Percentiles rank a stretch among this genome's conserved stretches.
Conservation (phyloP, 257 asterid genomes). For the Galeopsis tetrahit region DNA sequence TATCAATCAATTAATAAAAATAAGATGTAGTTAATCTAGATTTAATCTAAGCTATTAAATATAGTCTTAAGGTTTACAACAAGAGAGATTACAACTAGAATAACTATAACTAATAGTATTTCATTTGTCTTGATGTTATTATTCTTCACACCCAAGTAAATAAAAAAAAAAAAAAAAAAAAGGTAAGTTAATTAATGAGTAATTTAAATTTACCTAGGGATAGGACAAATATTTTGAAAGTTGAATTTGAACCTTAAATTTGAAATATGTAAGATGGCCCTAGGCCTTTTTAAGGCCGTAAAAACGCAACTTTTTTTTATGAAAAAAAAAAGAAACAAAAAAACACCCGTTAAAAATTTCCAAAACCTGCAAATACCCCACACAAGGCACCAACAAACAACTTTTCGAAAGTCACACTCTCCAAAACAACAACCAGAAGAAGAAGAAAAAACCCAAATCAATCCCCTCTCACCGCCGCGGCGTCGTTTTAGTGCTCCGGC, state of each 20-base stretch:
- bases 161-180: too few relatives aligned
- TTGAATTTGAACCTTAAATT: background rate
- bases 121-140: too few relatives aligned
- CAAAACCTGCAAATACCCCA: constrained; percentile 29
- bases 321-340: background rate
- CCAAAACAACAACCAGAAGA: constrained; percentile 14
- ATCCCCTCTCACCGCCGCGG: constrained; percentile 28
- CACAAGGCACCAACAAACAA: constrained; percentile 39
- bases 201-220: too few relatives aligned
- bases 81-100: too few relatives aligned
- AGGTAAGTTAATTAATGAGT: too few relatives aligned
- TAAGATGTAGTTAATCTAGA: too few relatives aligned
- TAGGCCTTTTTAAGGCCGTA: background rate
- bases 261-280: constrained; percentile 6
- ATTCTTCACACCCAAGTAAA: too few relatives aligned
- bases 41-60: too few relatives aligned
- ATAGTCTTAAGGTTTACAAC: too few relatives aligned
- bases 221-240: constrained; percentile 1
- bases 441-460: constrained; percentile 23
- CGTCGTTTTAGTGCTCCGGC: constrained; percentile 43
- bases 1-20: too few relatives aligned
- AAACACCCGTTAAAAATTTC: constrained; percentile 28
- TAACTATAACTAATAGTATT: too few relatives aligned
- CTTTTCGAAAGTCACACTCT: constrained; percentile 40
- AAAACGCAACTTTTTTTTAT: background rate